Evolutionary conservation across 2,329 filamentous ascomycete species (phyloP), one percentile per base, ranked within the genome.

Genomic region (Alternaria arborescens): DNA sequence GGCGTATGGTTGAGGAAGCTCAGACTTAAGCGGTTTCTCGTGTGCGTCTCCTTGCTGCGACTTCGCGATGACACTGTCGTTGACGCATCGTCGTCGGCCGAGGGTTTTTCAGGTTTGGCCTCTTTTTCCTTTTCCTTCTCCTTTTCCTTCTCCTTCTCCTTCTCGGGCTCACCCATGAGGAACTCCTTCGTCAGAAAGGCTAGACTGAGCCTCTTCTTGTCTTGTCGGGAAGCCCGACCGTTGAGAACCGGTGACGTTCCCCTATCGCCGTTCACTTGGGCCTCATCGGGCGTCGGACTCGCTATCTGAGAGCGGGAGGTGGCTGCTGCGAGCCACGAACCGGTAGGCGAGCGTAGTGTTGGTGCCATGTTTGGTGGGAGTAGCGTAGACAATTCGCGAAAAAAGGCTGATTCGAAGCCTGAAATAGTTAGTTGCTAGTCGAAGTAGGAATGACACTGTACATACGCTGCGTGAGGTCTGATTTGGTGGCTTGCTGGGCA

Each of bases 401-500:
- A 72, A 62, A 81, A 85, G 16, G 79, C 80, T 14, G 74, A 68
- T 68, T 84, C 82, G 60, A 84, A 84, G 16, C 80, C 79, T 81
- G 57, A 8, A 64, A 60, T 2, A 68, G 54, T 12, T 61, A 73
- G 68, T 40, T 16, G 8, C 4, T 10, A 30, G 28, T 7, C 74
- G 63, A 8, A 32, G 8, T 30, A 7, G 43, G 61, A 60, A 26
- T 64, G 63, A 5, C 16, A 34, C 20, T 41, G 24, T 55, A 85
- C 89, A 81, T 84, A 92, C 90, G 84, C 78, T 83, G 83, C 62
- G 86, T 83, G 36, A 93, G 82, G 74, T 91, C 88, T 62, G 79
- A 82, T 69, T 78, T 83, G 76, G 86, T 88, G 78, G 81, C 84
- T 77, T 83, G 87, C 77, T 86, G 88, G 40, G 79, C 85, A 81